phyloP scores from a whole-genome alignment of 2,329 filamentous ascomycete species.

The Xylaria sp. region DNA sequence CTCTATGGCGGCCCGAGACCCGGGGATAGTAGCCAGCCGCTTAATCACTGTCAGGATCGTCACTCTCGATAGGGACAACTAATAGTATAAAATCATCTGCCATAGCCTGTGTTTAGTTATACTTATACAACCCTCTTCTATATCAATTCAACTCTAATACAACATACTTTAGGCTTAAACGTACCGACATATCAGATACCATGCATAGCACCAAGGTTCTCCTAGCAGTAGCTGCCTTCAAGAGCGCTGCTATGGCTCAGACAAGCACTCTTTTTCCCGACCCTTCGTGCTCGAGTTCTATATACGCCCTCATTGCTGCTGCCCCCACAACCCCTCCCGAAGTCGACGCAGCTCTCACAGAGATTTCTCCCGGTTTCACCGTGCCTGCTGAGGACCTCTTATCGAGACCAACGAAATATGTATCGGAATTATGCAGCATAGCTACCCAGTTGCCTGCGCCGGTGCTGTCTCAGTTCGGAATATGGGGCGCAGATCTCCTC shows the following conservation, averaged over 20 bases:
- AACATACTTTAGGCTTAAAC: background rate
- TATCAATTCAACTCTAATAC: background rate
- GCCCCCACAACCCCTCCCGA: background rate
- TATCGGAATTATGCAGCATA: background rate
- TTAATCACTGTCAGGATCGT: background rate
- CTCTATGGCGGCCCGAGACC: background rate
- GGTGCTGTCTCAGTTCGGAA: background rate
- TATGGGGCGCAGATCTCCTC: constrained; percentile 2
- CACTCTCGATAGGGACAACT: too few species aligned
- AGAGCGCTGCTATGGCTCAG: constrained; percentile 8
- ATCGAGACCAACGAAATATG: background rate
- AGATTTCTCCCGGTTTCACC: background rate
- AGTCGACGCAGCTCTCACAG: background rate
- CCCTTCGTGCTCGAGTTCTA: background rate
- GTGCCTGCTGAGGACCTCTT: background rate
- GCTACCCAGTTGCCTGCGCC: background rate
- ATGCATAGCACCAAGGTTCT: constrained; percentile 18
- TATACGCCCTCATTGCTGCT: background rate
- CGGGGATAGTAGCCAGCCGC: background rate
- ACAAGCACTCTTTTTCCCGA: background rate
- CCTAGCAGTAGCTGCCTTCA: constrained; percentile 7
- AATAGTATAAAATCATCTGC: background rate
- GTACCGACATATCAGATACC: background rate
- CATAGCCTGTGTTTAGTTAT: background rate
- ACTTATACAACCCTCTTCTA: background rate